Evolutionary conservation across 768 basidiomycete genomes (phyloP), one percentile per base, ranked within the genome.

Genomic region (Coprinellus micaceus): DNA sequence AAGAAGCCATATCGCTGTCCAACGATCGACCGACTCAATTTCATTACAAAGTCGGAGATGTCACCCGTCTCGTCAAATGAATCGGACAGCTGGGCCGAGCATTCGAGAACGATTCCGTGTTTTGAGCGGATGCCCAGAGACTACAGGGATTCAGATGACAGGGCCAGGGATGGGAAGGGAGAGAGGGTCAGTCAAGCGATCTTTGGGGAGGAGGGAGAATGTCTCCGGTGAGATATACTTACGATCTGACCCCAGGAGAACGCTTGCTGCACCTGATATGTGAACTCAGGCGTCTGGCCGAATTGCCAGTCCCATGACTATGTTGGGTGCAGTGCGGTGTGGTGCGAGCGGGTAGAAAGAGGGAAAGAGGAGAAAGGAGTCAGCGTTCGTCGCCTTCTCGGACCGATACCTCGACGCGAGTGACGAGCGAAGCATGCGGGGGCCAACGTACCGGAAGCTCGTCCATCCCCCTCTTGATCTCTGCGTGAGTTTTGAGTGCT

Each of bases 231-330:
- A 46, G 12, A 13, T 7, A 7, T 9, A 51, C 49, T 4, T 36
- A 51, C 49, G 10, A 51, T 5, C 7, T 9, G 64, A 10, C 82
- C 84, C 82, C 83, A 84, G 3, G 64, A 45, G 58, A 86, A 85
- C n/a, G 66, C 54, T 24, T 66, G 64, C 3, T 62, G 51, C 12
- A 82, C 44, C 2, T 74, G 75, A 64, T 91, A 89, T 6, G 84
- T 87, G 67, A 99, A 98, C 66, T 96, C 90, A 40, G 95, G 94
- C 0, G 95, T 96, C 66, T 95, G 91, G 0, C 95, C 96, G 64
- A 85, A 97, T 13, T 81, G 76, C 94, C 95, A 98, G 21, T 91
- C 81, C 97, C 97, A 98, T 30, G 80, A 86, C 19, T 9, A 44
- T 39, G n/a, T 44, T 10, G 26, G 33, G 7, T 15, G 7, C 29